Conservation (phyloP, 768 basidiomycete genomes). For the Kwoniella sp. region DNA sequence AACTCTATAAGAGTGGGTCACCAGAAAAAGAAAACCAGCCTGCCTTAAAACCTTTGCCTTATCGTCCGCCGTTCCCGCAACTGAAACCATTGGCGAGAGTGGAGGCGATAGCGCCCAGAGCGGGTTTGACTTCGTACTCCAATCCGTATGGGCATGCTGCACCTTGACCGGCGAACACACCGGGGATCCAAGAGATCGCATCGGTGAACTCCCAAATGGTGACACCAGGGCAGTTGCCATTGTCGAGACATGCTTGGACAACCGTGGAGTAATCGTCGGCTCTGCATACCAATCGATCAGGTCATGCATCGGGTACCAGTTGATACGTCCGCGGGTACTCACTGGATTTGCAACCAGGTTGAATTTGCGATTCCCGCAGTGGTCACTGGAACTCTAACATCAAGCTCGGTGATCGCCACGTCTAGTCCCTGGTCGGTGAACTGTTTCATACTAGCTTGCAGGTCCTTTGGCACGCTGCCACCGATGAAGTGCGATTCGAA, state of each 20-base stretch:
- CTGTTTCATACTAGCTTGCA: conserved; percentile 36
- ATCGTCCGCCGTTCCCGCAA: not conserved
- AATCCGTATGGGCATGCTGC: conserved; percentile 32
- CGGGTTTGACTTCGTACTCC: conserved; percentile 39
- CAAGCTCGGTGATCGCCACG: conserved; percentile 50
- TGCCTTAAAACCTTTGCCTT: too few relatives aligned
- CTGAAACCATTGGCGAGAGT: not conserved
- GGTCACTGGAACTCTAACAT: conserved; percentile 43
- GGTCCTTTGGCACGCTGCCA: conserved; percentile 27
- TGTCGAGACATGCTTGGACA: conserved; percentile 37
- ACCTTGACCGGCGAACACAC: conserved; percentile 40
- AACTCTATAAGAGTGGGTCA: too few relatives aligned
- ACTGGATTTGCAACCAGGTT: conserved; percentile 36
- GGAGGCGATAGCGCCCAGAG: conserved; percentile 20
- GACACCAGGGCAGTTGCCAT: conserved; percentile 39
- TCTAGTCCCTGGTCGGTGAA: conserved; percentile 50
- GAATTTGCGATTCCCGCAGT: conserved; percentile 34
- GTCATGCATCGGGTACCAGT: too few relatives aligned
- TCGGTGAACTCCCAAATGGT: conserved; percentile 44
- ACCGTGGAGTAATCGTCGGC: conserved; percentile 36
- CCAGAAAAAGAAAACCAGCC: too few relatives aligned
- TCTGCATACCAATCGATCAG: too few relatives aligned
- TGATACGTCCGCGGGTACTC: too few relatives aligned
- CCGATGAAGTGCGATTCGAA: conserved; percentile 39
- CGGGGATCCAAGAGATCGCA: conserved; percentile 40